Base-by-base conservation (phyloP, 371 early-diverging fungal genomes). In the Lichtheimia ornata region DNA sequence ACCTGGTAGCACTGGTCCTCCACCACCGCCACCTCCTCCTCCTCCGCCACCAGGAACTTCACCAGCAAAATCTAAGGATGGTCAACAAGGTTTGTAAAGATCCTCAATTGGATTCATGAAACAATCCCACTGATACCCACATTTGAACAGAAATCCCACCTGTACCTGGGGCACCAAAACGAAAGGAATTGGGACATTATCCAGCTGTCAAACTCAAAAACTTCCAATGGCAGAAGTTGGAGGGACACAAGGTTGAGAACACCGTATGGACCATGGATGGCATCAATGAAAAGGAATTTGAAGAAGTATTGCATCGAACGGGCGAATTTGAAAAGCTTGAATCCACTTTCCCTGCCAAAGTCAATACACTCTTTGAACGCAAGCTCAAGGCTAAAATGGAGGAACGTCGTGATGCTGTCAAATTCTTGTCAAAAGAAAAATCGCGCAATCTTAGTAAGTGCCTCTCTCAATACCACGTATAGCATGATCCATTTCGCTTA, bases 351-450 rank as follows among this genome's bases (percentile, higher is more conserved):
- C 59, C 71, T 12, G 71, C 69, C 42, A 68, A 71, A 53, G 49
- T 59, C 30, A 74, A 70, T 47, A 68, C 61, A 2, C 53, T 67
- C 11, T 71, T 71, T 61, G 75, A 69, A 35, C 54, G 55, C 18
- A 63, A 59, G 25, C 54, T 62, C 22, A 63, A 56, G 13, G 53
- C 59, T 24, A 65, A 55, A 27, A 17, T 42, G 4, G 53, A 45
- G 13, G 71, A 71, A 24, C 56, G 69, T 14, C 68, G 64, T 5
- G 65, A 70, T n/a, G 59, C 66, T 2, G 41, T 74, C 35, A 56
- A 63, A 11, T 79, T 79, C 51, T 62, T 79, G 28, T 49, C 56
- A 43, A 72, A 70, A 47, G 73, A 79, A 27, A 79, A 79, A 55
- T 69, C 64, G 43, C 69, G 65, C 22, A 79, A 71, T 55, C 64